phyloP scores from a whole-genome alignment of 305 asterid species.

The Fraxinus sp. region DNA sequence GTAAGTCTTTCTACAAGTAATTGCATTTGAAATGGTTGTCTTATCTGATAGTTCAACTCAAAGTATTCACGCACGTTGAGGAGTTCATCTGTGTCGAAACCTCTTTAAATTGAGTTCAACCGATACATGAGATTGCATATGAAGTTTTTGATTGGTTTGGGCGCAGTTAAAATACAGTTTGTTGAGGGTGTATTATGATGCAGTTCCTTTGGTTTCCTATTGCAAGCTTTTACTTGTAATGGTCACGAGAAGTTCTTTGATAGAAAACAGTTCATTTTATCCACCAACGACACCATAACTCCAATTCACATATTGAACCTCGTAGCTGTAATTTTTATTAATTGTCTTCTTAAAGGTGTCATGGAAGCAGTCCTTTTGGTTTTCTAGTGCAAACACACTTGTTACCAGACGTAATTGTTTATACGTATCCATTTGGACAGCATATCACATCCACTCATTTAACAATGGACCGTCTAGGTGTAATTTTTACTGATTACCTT shows the following conservation, averaged over 20 bases:
- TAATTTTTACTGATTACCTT: not conserved
- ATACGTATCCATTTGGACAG: not conserved
- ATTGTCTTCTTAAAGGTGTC: not conserved
- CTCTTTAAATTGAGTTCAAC: not conserved
- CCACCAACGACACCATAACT: not conserved
- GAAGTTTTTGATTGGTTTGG: not conserved
- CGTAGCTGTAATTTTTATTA: not conserved
- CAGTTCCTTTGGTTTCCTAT: not conserved
- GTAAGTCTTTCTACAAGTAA: constrained; percentile 24
- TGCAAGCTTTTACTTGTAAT: not conserved
- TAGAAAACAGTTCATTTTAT: not conserved
- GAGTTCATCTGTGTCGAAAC: not conserved
- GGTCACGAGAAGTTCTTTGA: not conserved
- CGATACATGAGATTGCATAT: not conserved
- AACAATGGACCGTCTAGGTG: not conserved
- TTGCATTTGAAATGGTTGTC: not conserved
- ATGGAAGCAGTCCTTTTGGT: not conserved
- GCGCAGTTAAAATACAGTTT: not conserved
- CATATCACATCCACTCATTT: not conserved
- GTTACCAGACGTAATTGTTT: not conserved
- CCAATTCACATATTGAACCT: not conserved
- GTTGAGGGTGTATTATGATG: not conserved
- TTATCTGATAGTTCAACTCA: not conserved
- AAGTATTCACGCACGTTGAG: not conserved
- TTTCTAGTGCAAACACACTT: not conserved